Base-by-base conservation (phyloP, 257 asterid species). In the Fraxinus anomala region DNA sequence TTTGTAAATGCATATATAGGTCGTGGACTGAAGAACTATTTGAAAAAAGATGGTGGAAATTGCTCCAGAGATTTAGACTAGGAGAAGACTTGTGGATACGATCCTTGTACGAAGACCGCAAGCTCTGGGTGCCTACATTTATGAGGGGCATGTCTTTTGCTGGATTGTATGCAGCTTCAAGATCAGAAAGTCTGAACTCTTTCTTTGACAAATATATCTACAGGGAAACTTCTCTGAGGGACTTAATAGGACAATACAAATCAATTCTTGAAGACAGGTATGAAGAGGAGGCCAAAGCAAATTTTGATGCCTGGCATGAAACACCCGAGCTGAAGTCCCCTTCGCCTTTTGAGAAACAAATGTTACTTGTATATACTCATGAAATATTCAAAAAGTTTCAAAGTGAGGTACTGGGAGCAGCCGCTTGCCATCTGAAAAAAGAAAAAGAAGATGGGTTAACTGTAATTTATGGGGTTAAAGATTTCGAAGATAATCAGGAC, bases 241-340 rank as follows among this genome's bases (percentile, higher is more conserved):
- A 91, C 75, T 89, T 93, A 61, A 76, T 94, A 30, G 90, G 85
- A 68, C 82, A 84, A 78, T 91, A 90, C 76, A 86, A 82, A 83
- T 83, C 86, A 42, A 74, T 90, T 79, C 88, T 92, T 30, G 94
- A 87, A 86, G 97, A 92, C 80, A 84, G 90, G 78, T 90, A 90
- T 40, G 97, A 94, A 84, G 96, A 91, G 89, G 97, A 91, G 81
- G 97, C 99, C 42, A 90, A 89, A 87, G 91, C 96, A 19, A 92
- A 92, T 78, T 94, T 94, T 68, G 97, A 94, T 82, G 92, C 95
- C 9, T 94, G 97, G 99, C 99, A 94, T 24, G 97, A 94, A 83
- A 85, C 94, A 19, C 96, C 99, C 0, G 97, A 90, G 85, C 86
- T 92, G 82, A 91, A 87, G 78, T 90, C 99, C 34, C 99, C 99